Evolutionary conservation across 192 early-diverging fungal genomes (phyloP).

Genomic region (Coemansia sp.): DNA sequence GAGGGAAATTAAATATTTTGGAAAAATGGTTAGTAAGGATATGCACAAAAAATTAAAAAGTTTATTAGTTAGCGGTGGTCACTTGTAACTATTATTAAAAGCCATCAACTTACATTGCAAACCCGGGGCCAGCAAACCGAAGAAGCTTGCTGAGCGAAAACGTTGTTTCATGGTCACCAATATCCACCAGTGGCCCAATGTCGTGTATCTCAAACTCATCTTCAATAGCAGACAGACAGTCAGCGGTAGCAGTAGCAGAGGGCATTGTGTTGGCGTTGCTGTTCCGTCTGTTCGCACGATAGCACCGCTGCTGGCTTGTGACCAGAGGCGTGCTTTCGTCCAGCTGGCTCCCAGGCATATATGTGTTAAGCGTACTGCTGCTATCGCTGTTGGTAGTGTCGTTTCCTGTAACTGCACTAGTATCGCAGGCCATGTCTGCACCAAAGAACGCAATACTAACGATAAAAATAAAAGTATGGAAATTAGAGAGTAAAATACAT

Average conservation of each 20-base stretch:
- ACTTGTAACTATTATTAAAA: background rate
- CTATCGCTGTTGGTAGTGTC: background rate
- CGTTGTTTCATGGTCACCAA: constrained; percentile 46
- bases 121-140: constrained; percentile 67
- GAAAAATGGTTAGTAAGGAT: background rate
- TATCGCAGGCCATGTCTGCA: background rate
- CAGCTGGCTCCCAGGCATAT: background rate
- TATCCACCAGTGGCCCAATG: constrained; percentile 49
- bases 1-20: background rate
- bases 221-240: constrained; percentile 15
- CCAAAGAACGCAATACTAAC: background rate
- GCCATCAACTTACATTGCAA: constrained; percentile 43
- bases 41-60: background rate
- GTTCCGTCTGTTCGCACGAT: background rate
- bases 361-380: background rate
- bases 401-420: background rate
- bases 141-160: constrained; percentile 66
- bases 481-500: background rate
- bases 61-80: no score
- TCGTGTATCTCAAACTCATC: constrained; percentile 48
- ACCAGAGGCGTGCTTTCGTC: constrained; percentile 6
- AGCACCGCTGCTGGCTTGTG: background rate
- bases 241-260: background rate
- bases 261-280: constrained; percentile 2
- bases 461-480: background rate